These are phyloP conservation scores for Baorangia bicolor DNA, from an alignment of 768 basidiomycete species.

Conservation along the genomic window DNA sequence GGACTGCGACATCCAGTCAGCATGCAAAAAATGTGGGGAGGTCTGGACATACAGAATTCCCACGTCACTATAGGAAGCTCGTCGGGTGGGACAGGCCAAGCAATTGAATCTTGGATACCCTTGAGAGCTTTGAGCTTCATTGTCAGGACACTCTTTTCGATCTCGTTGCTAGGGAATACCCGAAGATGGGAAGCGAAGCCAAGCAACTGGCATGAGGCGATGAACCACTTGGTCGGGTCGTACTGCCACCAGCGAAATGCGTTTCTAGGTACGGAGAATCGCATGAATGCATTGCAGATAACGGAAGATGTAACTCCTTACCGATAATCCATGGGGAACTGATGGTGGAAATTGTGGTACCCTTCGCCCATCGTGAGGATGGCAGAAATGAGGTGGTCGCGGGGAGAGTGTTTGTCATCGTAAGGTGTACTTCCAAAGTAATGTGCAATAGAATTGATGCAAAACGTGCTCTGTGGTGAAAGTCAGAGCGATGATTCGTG, in stretches of 20 bases:
- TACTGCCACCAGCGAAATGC: conserved; percentile 73
- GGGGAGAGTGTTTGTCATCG: conserved; percentile 75
- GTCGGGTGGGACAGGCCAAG: conserved; percentile 57
- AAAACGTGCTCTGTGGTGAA: conserved; percentile 67
- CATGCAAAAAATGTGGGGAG: neutral
- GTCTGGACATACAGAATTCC: conserved; percentile 64
- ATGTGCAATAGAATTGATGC: conserved; percentile 87
- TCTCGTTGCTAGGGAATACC: conserved; percentile 86
- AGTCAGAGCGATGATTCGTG: neutral
- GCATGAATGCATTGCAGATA: conserved; percentile 6
- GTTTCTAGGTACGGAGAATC: conserved; percentile 42
- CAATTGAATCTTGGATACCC: conserved; percentile 55
- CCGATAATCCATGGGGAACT: conserved; percentile 76
- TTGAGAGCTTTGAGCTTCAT: conserved; percentile 82
- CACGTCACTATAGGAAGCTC: conserved; percentile 76
- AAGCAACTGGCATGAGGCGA: conserved; percentile 55
- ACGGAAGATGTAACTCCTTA: neutral
- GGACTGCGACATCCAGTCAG: conserved; percentile 42
- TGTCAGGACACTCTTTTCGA: conserved; percentile 74
- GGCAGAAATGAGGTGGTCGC: conserved; percentile 79
- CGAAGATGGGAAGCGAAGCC: conserved; percentile 82
- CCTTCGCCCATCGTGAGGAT: conserved; percentile 74
- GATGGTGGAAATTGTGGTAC: conserved; percentile 79
- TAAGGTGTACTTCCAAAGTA: conserved; percentile 80
- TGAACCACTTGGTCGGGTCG: conserved; percentile 81